Evolutionary conservation across 352 stramenopile species (phyloP), one percentile per base, ranked within the genome.

Genomic region (Globisporangium polare): DNA sequence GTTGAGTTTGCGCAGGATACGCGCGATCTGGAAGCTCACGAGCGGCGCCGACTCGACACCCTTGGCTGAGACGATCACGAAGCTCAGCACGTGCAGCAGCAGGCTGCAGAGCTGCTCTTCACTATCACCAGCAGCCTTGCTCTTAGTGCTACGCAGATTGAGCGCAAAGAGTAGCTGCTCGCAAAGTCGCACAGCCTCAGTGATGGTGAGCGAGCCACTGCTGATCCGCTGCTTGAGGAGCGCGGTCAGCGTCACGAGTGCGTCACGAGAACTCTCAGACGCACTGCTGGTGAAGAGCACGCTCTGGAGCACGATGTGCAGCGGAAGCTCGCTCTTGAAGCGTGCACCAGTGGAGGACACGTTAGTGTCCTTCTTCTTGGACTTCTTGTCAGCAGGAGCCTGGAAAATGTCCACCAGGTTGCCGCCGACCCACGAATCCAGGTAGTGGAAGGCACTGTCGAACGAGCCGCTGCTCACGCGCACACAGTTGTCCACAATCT

Each of bases 161-260:
- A 88, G 62, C 12, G 73, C 76, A 42, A 83, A 86, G 31, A 86
- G 41, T 22, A 86, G 26, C 58, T 83, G 75, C 27, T 88, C 75
- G 31, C 74, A 84, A 55, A 86, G 72, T 9, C 63, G 72, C 15
- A 62, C 58, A 41, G 74, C 72, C 9, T 74, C 72, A 2, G 52
- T 22, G n/a, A 45, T 49, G 20, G 46, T 26, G 8, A 78, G 18
- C 8, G 62, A 31, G 8, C 53, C 53, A 7, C 50, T 47, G 4
- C 57, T 33, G 12, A 71, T 22, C 20, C 66, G 50, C 52, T 57
- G 29, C 18, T 60, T 61, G 2, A 78, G 26, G 45, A 78, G 35
- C 37, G 10, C 15, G 12, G 51, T 6, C 12, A 64, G 24, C 8
- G 27, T 24, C 8, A 27, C 37, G 15, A 58, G 41, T 0, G 29